Conservation (phyloP, 495 filamentous ascomycete genomes). For the Penicillium canescens region DNA sequence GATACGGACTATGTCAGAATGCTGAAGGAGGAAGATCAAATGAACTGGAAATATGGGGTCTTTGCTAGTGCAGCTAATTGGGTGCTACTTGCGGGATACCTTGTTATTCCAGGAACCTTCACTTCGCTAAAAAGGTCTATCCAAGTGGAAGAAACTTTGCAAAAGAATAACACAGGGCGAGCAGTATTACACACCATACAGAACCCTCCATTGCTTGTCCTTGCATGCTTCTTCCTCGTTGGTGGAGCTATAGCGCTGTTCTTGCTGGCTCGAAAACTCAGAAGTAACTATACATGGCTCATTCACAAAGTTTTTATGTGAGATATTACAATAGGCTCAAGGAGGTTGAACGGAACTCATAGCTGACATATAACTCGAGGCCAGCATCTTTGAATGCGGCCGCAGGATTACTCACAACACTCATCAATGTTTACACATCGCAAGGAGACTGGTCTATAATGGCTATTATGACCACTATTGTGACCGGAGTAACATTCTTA, state of each 20-base stretch:
- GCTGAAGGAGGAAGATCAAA: constrained; percentile 23
- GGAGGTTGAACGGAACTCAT: background rate
- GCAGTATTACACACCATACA: background rate
- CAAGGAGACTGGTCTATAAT: background rate
- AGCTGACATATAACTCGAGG: background rate
- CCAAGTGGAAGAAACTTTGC: too few species aligned
- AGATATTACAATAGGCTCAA: too few species aligned
- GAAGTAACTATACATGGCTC: background rate
- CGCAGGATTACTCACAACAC: background rate
- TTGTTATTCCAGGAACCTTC: too few species aligned
- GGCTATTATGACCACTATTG: background rate
- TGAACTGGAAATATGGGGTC: constrained; percentile 21
- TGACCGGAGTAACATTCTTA: too few species aligned
- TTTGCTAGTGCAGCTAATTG: too few species aligned
- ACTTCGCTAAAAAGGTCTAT: too few species aligned
- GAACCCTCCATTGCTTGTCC: background rate
- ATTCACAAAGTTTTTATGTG: background rate
- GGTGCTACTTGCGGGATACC: too few species aligned
- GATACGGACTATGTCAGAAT: constrained; percentile 25
- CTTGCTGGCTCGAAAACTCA: background rate
- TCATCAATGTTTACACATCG: background rate
- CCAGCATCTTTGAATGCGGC: background rate
- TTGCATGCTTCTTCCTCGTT: background rate
- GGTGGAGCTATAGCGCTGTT: background rate
- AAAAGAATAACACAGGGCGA: too few species aligned